Evolutionary conservation across 495 filamentous ascomycete genomes (phyloP), one percentile per base, ranked within the genome.

Genomic region (Lophiostoma macrostomum): DNA sequence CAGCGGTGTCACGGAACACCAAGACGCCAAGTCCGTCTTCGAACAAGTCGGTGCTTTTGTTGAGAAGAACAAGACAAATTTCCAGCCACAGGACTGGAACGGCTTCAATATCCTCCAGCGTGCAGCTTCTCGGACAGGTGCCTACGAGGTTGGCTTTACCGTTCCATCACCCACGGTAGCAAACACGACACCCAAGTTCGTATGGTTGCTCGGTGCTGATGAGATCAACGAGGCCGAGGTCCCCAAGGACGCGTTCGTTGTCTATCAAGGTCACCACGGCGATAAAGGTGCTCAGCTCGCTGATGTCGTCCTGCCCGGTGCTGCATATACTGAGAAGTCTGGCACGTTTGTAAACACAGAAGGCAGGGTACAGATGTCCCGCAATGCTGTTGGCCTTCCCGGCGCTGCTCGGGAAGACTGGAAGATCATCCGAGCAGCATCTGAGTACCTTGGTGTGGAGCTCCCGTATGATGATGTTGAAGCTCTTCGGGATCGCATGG

Each of bases 261-360:
- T 98, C 67, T 98, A 98, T 73, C 93, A 98, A 71, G 93, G 93
- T 55, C 93, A 98, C 70, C 93, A 98, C 66, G 93, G 93, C 68
- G 93, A 98, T 74, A 77, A 80, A 29, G 94, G 91, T 46, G 94
- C 93, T 29, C 85, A 94, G 70, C 76, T 94, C 56, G 93, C 93
- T 12, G 91, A 98, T 65, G 82, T 98, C 56, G 83, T 98, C 57
- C 85, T 98, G 16, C 93, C 93, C 23, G 90, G 89, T 48, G 89
- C 89, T 14, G 89, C 93, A 3, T 97, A 96, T 73, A 96, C 91
- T 11, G 93, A 98, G 76, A 98, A 98, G 74, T 79, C 84, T n/a
- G 93, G 82, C 24, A 98, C 93, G 12, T 97, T 91, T 56, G 79
- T 98, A 72, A 98, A 97, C 78, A 97, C 93, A 8, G 93, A 98